Percentiles rank a stretch among this genome's conserved stretches.
phyloP scores from a whole-genome alignment of 2,329 filamentous ascomycete species.

The Exserohilum rostratum region DNA sequence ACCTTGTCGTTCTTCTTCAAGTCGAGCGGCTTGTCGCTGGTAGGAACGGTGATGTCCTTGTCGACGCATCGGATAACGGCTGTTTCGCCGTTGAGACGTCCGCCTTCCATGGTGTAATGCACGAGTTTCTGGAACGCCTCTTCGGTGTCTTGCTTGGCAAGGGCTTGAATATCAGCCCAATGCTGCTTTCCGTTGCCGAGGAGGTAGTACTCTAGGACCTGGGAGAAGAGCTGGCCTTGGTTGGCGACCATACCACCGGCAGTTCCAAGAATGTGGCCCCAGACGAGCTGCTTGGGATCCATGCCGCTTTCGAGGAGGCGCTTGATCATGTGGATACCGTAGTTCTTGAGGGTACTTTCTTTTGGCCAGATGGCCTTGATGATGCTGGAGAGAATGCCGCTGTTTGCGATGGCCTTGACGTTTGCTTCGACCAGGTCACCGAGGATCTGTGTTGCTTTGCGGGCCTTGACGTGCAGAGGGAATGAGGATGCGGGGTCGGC shows the following conservation, averaged over 20 bases:
- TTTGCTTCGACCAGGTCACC: constrained; percentile 58
- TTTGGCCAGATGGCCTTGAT: constrained; percentile 50
- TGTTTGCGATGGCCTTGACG: constrained; percentile 53
- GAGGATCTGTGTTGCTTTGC: constrained; percentile 55
- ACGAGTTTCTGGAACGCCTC: constrained; percentile 55
- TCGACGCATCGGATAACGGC: constrained; percentile 49
- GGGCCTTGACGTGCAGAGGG: constrained; percentile 57
- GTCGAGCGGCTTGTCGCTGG: constrained; percentile 35
- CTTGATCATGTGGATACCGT: constrained; percentile 63
- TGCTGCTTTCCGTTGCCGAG: constrained; percentile 55
- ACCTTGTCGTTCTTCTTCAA: constrained; percentile 49
- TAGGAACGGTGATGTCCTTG: constrained; percentile 41
- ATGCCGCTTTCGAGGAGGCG: constrained; percentile 57
- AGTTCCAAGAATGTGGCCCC: constrained; percentile 64
- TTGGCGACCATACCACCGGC: constrained; percentile 61
- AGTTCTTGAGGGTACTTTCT: constrained; percentile 55
- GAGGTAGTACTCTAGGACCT: constrained; percentile 64
- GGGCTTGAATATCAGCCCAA: constrained; percentile 55
- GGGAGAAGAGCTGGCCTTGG: constrained; percentile 63
- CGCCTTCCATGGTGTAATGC: constrained; percentile 58
- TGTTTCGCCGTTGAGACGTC: constrained; percentile 53
- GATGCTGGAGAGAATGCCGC: constrained; percentile 50
- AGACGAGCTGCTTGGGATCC: constrained; percentile 58
- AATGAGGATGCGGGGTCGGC: constrained; percentile 60
- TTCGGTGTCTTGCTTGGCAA: constrained; percentile 52